Base-by-base conservation (phyloP, 257 asterid genomes). In the Dorcoceras hygrometricum region DNA sequence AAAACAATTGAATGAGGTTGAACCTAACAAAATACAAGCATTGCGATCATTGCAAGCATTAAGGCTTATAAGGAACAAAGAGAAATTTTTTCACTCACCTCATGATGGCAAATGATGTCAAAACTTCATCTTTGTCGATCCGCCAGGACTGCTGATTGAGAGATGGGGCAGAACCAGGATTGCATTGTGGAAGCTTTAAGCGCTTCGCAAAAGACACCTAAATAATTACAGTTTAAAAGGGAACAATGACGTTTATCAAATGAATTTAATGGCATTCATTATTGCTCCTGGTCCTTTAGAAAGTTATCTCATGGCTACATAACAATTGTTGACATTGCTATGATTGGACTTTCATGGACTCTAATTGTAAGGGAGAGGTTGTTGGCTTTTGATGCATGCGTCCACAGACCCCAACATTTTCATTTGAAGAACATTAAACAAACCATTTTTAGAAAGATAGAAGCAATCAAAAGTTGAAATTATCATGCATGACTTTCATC, bases 1-100 rank as follows among this genome's bases (percentile, higher is more conserved):
- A 66, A 74, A 93, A 93, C 51, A 93, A 82, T 75, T 93, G 97
- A 73, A 88, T 71, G 63, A 93, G 95, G 78, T 90, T 93, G 89
- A 78, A 93, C 87, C 99, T 93, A 70, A 66, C 56, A 67, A 67
- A 77, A 58, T n/a, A 66, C 28, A 75, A 23, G 23, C 67, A 71
- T 51, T 62, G 55, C 23, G 53, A 48, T 72, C 48, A 61, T 43
- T 43, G 51, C 51, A 43, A 43, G 19, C 51, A 12, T 39, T 39
- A 39, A 39, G 50, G 51, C 19, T 43, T 43, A 43, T 4, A 43
- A 69, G 43, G 59, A 60, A 60, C 19, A 48, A 66, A 11, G 59
- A 5, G 39, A 8, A 8, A n/a, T n/a, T 39, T 16, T 64, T 62
- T 53, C 66, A 75, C 75, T 63, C 65, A 90, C 99, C 99, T 90